Conservation (phyloP, 148 eudicot genomes). For the Vaccinium myrtillus region DNA sequence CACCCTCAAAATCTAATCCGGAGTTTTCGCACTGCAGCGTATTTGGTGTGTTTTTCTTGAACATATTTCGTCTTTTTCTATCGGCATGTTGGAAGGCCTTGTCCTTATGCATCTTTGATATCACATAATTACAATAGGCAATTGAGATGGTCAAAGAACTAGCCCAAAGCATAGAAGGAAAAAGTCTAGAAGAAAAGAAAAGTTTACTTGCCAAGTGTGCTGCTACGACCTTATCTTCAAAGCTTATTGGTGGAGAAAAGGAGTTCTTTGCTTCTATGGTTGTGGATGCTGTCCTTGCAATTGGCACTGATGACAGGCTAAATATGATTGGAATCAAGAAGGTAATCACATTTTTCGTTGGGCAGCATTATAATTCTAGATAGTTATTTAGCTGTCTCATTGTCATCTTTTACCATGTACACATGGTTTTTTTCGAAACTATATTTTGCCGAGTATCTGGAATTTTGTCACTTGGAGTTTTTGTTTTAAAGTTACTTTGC, state of each 20-base stretch:
- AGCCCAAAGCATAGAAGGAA: slow-evolving; percentile 90
- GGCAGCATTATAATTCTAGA: not conserved
- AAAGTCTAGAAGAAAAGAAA: slow-evolving; percentile 89
- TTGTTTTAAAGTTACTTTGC: not conserved
- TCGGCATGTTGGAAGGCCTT: not conserved
- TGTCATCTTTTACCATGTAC: not conserved
- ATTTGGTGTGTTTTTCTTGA: slow-evolving; percentile 47
- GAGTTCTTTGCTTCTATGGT: slow-evolving; percentile 96
- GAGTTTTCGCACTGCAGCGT: slow-evolving; percentile 73
- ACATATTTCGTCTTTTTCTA: not conserved
- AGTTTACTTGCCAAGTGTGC: slow-evolving; percentile 88
- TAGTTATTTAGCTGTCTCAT: slow-evolving; percentile 6
- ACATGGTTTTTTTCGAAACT: not conserved
- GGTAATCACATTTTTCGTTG: slow-evolving; percentile 32
- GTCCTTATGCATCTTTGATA: not conserved
- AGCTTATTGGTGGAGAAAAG: slow-evolving; percentile 97
- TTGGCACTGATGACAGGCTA: slow-evolving; percentile 80
- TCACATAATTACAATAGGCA: slow-evolving; percentile 43
- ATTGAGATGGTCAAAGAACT: slow-evolving; percentile 83
- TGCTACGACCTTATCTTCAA: slow-evolving; percentile 90
- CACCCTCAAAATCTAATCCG: slow-evolving; percentile 91
- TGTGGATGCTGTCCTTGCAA: slow-evolving; percentile 87
- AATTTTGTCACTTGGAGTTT: not conserved
- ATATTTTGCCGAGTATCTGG: not conserved
- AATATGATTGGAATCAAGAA: slow-evolving; percentile 93